A percentile compares a stretch with the other conserved stretches of the same genome.
Conservation (phyloP, 805 yeast species). For the Nakazawaea molendinolei region DNA sequence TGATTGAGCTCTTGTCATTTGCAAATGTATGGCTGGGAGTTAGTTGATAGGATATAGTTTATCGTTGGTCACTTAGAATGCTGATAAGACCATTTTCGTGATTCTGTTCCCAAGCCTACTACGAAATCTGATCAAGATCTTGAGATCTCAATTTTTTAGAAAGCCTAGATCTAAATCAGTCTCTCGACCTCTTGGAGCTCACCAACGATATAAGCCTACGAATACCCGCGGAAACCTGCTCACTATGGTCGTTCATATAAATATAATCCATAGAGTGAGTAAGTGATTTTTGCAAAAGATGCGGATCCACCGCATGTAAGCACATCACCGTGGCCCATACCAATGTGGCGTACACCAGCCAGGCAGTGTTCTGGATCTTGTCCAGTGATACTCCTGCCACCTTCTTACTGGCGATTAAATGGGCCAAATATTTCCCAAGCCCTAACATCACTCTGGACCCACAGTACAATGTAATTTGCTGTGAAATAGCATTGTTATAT, state of each 20-base stretch:
- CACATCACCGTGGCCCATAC: constrained; percentile 75
- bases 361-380: constrained; percentile 28
- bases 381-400: constrained; percentile 13
- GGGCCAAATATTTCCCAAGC: constrained; percentile 41
- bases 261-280: constrained; percentile 66
- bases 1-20: no score
- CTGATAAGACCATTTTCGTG: no score
- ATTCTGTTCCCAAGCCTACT: no score
- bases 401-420: constrained; percentile 14
- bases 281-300: constrained; percentile 56
- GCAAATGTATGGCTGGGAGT: no score
- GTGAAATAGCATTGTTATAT: constrained; percentile 35
- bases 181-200: no score
- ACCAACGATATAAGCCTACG: no score
- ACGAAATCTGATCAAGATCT: no score
- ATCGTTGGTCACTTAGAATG: no score
- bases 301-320: constrained; percentile 57
- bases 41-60: no score
- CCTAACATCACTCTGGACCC: constrained; percentile 64
- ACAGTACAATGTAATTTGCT: constrained; percentile 70
- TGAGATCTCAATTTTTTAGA: no score
- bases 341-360: constrained; percentile 57
- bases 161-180: no score
- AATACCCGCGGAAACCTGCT: constrained; percentile 1
- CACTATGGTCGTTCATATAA: constrained; percentile 47